phyloP scores from a whole-genome alignment of 129 eudicot genomes.

The Helichrysum umbraculigerum region DNA sequence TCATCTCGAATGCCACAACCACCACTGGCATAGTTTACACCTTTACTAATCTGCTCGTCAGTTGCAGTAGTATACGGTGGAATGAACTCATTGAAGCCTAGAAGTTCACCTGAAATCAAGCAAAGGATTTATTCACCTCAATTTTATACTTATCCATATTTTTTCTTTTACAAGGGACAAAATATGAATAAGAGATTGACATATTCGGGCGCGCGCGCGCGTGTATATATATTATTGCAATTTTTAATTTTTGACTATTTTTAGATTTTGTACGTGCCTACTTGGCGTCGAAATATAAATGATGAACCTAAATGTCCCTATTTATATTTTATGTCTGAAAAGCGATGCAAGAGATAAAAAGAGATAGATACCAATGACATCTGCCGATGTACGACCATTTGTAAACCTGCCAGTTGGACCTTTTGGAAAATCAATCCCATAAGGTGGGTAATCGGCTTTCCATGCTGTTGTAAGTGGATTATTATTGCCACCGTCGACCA shows the following conservation, averaged over 20 bases:
- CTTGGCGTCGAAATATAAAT: neutral
- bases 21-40: conserved; percentile 45
- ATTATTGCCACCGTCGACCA: conserved; percentile 26
- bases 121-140: no score
- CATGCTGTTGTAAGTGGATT: neutral
- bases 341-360: no score
- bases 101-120: neutral
- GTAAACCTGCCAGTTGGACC: conserved; percentile 37
- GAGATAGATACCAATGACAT: conserved; percentile 25
- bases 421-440: conserved; percentile 33
- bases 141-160: no score
- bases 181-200: no score
- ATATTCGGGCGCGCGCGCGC: no score
- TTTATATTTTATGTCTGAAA: no score
- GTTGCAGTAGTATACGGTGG: neutral
- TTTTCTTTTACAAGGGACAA: no score
- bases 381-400: conserved; percentile 35
- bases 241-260: no score
- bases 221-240: no score
- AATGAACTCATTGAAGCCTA: neutral
- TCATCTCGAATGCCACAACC: conserved; percentile 37
- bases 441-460: conserved; percentile 36
- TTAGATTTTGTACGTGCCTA: neutral
- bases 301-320: neutral
- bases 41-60: conserved; percentile 17